These are phyloP conservation scores for Tulasnella sp. DNA, from an alignment of 768 basidiomycete genomes.

Conservation along the genomic window DNA sequence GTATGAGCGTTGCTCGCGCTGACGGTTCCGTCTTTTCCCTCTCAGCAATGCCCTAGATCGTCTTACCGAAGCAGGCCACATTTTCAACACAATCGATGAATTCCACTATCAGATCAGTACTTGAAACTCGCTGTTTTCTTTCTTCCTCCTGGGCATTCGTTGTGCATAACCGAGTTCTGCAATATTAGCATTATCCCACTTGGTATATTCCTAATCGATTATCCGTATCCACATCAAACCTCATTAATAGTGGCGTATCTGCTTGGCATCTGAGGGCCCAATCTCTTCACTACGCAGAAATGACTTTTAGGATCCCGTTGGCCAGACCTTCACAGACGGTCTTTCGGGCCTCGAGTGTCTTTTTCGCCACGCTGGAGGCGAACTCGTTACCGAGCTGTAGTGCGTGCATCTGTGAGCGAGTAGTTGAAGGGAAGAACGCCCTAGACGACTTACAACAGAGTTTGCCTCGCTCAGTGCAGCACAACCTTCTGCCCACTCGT, in stretches of 20 bases:
- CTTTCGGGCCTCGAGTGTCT: slow-evolving; percentile 63
- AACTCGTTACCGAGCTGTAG: slow-evolving; percentile 49
- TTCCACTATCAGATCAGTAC: slow-evolving; percentile 33
- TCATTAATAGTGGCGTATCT: neutral
- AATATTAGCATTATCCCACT: neutral
- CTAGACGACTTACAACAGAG: slow-evolving; percentile 39
- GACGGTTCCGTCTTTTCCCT: slow-evolving; percentile 29
- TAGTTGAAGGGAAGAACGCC: neutral
- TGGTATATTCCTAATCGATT: neutral
- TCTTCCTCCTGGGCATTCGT: neutral
- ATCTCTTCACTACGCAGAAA: neutral
- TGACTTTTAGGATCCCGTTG: slow-evolving; percentile 47
- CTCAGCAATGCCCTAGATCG: slow-evolving; percentile 38
- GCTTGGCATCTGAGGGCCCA: neutral
- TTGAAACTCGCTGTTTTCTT: neutral
- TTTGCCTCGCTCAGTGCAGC: slow-evolving; percentile 40
- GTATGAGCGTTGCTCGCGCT: slow-evolving; percentile 29
- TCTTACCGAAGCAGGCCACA: slow-evolving; percentile 41
- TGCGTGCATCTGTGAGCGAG: slow-evolving; percentile 6
- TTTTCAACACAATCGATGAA: slow-evolving; percentile 43
- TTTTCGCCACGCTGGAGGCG: slow-evolving; percentile 56
- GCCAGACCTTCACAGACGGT: slow-evolving; percentile 67
- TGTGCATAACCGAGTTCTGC: neutral
- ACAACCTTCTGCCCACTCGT: slow-evolving; percentile 53
- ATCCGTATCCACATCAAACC: neutral